A percentile compares a stretch with the other conserved stretches of the same genome.
Conservation (phyloP, 2,329 filamentous ascomycete genomes). For the Paracamarosporium sp. region DNA sequence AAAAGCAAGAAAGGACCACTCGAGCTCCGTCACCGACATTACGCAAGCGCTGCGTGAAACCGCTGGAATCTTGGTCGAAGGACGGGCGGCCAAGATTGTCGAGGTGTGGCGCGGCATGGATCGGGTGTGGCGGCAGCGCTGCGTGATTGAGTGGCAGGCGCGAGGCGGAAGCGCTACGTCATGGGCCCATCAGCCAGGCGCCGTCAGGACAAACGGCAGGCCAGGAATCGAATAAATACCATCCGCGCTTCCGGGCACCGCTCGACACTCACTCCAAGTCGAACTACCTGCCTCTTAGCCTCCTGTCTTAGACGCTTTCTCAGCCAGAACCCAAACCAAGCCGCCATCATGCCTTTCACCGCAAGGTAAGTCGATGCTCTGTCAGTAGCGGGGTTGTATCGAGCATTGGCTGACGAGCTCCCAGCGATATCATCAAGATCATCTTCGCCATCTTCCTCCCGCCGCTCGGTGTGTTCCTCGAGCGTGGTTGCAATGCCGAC, state of each 20-base stretch:
- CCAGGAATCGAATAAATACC: conserved; percentile 4
- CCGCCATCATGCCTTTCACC: conserved; percentile 65
- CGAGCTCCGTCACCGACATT: background rate
- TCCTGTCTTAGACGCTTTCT: background rate
- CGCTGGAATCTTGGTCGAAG: background rate
- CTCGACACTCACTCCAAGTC: background rate
- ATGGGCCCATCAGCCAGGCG: background rate
- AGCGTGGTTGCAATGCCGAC: conserved; percentile 86
- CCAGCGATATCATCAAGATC: conserved; percentile 79
- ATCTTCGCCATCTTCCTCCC: conserved; percentile 89
- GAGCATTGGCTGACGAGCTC: conserved; percentile 19
- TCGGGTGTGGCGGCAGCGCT: conserved; percentile 1
- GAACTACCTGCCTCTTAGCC: background rate
- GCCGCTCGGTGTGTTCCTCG: conserved; percentile 91
- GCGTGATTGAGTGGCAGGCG: background rate
- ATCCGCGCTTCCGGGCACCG: conserved; percentile 1
- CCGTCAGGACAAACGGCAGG: background rate
- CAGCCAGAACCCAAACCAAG: conserved; percentile 11
- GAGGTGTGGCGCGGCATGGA: background rate
- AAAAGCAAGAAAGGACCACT: background rate
- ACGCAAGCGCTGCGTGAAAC: background rate
- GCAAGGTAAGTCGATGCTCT: conserved; percentile 54
- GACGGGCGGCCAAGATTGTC: background rate
- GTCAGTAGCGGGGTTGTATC: background rate
- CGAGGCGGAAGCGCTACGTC: background rate